Evolutionary conservation across 805 yeast species (phyloP), one percentile per base, ranked within the genome.

Genomic region (Wickerhamiella australiensis): DNA sequence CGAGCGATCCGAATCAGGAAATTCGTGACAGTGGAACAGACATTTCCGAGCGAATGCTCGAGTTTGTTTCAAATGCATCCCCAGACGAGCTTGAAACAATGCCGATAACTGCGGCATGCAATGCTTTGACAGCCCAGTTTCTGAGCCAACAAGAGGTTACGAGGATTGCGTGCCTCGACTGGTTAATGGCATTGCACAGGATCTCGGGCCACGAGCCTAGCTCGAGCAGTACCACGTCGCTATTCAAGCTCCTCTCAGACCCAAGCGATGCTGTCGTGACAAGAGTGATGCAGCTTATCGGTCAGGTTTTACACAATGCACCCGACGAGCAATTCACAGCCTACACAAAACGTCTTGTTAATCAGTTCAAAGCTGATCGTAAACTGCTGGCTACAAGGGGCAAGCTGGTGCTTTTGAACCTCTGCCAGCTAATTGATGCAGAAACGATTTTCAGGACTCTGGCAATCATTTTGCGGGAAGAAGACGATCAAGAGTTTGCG

Each of bases 121-220:
- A 79, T 51, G 79, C 82, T 3, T 70, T 90, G 50, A 80, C 85
- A 3, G 62, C 78, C 37, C 94, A 87, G 60, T 79, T 83, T 53
- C 65, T 78, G 51, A 79, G 77, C 54, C 85, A 82, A 48, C 80
- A 84, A 56, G 95, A 86, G 53, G 78, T 80, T 25, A 83, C 96
- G 0, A 74, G 92, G 52, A 73, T 86, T 29, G 85, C 94, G 0
- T 80, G 92, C 21, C 68, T 92, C 31, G 95, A 88, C 55, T 92
- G 98, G 98, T 69, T 92, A 27, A 78, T 79, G 13, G 77, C 85
- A 73, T 70, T 92, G 37, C 90, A 87, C 59, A 72, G 77, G 23
- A 65, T 69, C 36, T 73, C 76, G 52, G 69, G 80, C 31, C 61
- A 79, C 23, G 61, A 64, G 20, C 57, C 62, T 35, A 60, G 66